phyloP scores from a whole-genome alignment of 345 rosid genomes.

The Cardamine chenopodiifolia region DNA sequence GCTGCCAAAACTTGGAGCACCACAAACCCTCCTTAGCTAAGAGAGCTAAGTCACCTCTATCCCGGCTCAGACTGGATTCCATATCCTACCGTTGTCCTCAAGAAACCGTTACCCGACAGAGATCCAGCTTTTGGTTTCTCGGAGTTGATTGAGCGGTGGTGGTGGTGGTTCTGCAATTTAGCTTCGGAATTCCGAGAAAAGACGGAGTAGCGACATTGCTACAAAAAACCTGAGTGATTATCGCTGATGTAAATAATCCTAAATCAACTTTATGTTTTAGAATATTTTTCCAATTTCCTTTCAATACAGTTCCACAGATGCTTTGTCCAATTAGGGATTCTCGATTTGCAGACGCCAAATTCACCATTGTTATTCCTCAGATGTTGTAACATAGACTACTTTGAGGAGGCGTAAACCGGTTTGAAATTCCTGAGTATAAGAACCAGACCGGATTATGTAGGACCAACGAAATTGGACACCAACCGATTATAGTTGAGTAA shows the following conservation, averaged over 20 bases:
- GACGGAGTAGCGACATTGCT: conserved; percentile 42
- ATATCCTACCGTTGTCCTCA: too few species aligned
- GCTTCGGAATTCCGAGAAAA: conserved; percentile 63
- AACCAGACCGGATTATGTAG: background rate
- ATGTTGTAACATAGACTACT: background rate
- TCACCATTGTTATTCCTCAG: conserved; percentile 31
- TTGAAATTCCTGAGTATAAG: background rate
- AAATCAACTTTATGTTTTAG: conserved; percentile 47
- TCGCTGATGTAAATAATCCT: conserved; percentile 49
- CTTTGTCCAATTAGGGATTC: conserved; percentile 52
- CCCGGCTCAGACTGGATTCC: too few species aligned
- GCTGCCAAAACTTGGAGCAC: too few species aligned
- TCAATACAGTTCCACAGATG: conserved; percentile 53
- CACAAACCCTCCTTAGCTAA: too few species aligned
- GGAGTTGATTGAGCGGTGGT: conserved; percentile 33
- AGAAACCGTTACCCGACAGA: too few species aligned
- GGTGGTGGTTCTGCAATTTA: conserved; percentile 52
- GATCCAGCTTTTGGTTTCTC: too few species aligned
- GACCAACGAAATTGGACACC: background rate
- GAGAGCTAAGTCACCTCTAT: too few species aligned
- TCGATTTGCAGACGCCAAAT: conserved; percentile 21
- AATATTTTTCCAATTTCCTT: conserved; percentile 68
- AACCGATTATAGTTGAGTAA: too few species aligned
- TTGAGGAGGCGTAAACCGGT: conserved; percentile 7
- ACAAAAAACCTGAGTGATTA: too few species aligned